These are phyloP conservation scores for Apiospora pterosperma DNA, from an alignment of 2,329 filamentous ascomycete genomes.

Conservation along the genomic window DNA sequence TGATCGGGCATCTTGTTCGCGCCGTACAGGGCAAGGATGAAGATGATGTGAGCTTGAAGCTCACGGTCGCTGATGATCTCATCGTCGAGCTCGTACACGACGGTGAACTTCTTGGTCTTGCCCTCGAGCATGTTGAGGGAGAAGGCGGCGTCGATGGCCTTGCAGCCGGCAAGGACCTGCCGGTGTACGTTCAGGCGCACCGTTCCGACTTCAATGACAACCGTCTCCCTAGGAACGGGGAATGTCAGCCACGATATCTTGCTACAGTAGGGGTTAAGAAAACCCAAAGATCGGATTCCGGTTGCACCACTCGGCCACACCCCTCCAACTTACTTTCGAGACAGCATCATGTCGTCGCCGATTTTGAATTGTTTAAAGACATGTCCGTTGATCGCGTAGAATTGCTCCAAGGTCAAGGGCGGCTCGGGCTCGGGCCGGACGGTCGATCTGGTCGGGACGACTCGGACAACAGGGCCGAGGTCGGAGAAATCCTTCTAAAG, in stretches of 20 bases:
- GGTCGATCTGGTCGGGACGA: not conserved
- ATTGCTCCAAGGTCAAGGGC: not conserved
- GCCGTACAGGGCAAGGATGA: slow-evolving; percentile 1
- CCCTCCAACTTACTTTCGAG: not conserved
- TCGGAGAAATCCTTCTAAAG: not conserved
- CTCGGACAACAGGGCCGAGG: no score
- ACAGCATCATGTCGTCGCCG: not conserved
- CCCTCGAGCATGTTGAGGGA: not conserved
- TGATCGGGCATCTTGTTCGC: not conserved
- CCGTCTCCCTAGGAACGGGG: not conserved
- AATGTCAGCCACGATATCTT: not conserved
- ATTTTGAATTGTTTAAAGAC: not conserved
- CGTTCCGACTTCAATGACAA: not conserved
- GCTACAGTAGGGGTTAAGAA: not conserved
- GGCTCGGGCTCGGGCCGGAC: not conserved
- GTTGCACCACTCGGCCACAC: not conserved
- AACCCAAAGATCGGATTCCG: not conserved
- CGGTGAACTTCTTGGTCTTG: not conserved
- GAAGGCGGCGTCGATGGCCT: not conserved
- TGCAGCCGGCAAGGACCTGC: not conserved
- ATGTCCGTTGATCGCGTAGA: not conserved
- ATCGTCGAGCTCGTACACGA: not conserved
- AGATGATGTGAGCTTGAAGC: not conserved
- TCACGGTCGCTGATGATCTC: not conserved
- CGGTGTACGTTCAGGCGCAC: not conserved